These are phyloP conservation scores for Aspergillus flavus DNA, from an alignment of 2,329 filamentous ascomycete genomes.

Conservation along the genomic window DNA sequence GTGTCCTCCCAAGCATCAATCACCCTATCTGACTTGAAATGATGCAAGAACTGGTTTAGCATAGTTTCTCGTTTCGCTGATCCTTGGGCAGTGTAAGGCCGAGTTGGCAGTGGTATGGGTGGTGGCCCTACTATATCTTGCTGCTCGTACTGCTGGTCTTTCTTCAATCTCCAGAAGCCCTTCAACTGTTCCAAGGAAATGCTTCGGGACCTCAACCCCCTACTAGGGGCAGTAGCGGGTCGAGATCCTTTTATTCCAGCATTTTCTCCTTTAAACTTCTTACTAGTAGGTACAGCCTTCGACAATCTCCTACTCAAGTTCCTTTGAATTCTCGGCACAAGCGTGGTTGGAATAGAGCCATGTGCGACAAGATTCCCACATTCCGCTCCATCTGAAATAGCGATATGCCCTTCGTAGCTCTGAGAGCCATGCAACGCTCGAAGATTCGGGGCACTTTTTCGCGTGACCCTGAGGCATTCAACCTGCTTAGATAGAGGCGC, in stretches of 20 bases:
- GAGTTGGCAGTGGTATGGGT: constrained; percentile 11
- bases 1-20: constrained; percentile 35
- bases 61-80: constrained; percentile 28
- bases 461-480: constrained; percentile 13
- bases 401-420: constrained; percentile 15
- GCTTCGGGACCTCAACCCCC: constrained; percentile 26
- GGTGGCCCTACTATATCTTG: constrained; percentile 15
- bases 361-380: constrained; percentile 26
- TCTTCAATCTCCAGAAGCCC: constrained; percentile 20
- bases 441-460: constrained; percentile 22
- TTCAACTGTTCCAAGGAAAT: constrained; percentile 32
- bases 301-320: constrained; percentile 29
- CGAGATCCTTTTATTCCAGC: constrained; percentile 14
- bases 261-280: constrained; percentile 22
- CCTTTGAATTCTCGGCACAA: constrained; percentile 20
- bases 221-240: constrained; percentile 32
- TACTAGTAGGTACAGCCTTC: constrained; percentile 21
- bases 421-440: constrained; percentile 17
- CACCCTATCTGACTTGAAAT: constrained; percentile 38
- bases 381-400: constrained; percentile 22
- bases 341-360: constrained; percentile 13
- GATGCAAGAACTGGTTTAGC: constrained; percentile 36
- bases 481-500: constrained; percentile 11
- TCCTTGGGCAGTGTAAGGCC: constrained; percentile 10
- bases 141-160: constrained; percentile 17